Evolutionary conservation across 2,329 filamentous ascomycete species (phyloP).

Genomic region (Tolypocladium nubicola): DNA sequence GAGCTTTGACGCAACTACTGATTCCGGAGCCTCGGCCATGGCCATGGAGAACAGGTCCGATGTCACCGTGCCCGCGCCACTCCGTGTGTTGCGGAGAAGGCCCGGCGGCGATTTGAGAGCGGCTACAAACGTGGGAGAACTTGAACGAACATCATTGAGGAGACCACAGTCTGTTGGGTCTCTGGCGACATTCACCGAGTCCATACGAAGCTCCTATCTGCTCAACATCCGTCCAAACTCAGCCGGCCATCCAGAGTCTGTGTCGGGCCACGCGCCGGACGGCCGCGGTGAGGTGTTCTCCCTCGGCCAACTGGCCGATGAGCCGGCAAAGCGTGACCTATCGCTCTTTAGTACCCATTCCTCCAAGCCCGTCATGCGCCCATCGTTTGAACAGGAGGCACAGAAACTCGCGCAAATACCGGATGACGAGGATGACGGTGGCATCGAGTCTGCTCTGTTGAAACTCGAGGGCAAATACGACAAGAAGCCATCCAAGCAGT

Average conservation of each 20-base stretch:
- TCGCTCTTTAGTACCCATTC: conserved; percentile 53
- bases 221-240: conserved; percentile 25
- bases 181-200: conserved; percentile 49
- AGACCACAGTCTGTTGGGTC: conserved; percentile 50
- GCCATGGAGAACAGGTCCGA: conserved; percentile 31
- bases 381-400: conserved; percentile 82
- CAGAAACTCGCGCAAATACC: conserved; percentile 80
- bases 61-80: conserved; percentile 35
- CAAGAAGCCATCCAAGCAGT: conserved; percentile 34
- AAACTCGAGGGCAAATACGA: conserved; percentile 86
- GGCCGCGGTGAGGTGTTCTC: conserved; percentile 40
- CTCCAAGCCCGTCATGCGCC: conserved; percentile 51
- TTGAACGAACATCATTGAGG: conserved; percentile 37
- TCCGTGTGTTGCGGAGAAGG: conserved; percentile 56
- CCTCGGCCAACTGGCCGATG: conserved; percentile 45
- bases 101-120: conserved; percentile 68
- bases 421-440: conserved; percentile 70
- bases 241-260: conserved; percentile 11
- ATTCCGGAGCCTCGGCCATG: conserved; percentile 39
- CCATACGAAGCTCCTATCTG: conserved; percentile 46
- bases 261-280: conserved; percentile 9
- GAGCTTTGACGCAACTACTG: conserved; percentile 52
- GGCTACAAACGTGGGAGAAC: conserved; percentile 52
- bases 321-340: conserved; percentile 31
- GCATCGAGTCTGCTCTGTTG: conserved; percentile 81